These are phyloP conservation scores for Alternaria sp. DNA, from an alignment of 2,329 filamentous ascomycete genomes.

Conservation along the genomic window DNA sequence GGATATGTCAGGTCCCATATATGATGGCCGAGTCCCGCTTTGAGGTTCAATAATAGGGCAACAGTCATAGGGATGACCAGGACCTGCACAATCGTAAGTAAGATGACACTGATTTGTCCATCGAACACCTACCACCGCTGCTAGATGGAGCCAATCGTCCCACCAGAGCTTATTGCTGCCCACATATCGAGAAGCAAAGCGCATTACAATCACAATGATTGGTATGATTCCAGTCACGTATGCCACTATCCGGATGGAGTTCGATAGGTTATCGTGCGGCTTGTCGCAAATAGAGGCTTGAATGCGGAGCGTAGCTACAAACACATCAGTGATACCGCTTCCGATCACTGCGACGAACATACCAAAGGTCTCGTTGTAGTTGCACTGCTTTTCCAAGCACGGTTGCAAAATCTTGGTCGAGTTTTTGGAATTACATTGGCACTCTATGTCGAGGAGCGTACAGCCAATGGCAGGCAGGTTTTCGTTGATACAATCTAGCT, in stretches of 20 bases:
- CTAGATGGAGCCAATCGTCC: conserved; percentile 8
- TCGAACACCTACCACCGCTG: background rate
- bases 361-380: conserved; percentile 1
- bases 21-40: conserved; percentile 1
- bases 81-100: background rate
- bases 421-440: conserved; percentile 9
- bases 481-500: conserved; percentile 7
- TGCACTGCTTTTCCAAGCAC: conserved; percentile 2
- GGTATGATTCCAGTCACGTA: conserved; percentile 4
- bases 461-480: conserved; percentile 2
- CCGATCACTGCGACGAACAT: background rate
- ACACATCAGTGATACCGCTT: background rate
- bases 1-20: conserved; percentile 8
- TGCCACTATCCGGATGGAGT: background rate
- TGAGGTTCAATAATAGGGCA: background rate
- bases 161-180: conserved; percentile 1
- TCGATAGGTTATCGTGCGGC: conserved; percentile 1
- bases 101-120: background rate
- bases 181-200: conserved; percentile 4
- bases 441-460: conserved; percentile 1
- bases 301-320: background rate
- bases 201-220: conserved; percentile 4
- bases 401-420: conserved; percentile 7
- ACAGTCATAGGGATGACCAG: conserved; percentile 2
- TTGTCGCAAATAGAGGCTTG: conserved; percentile 4